A percentile compares a stretch with the other conserved stretches of the same genome.
Conservation (phyloP, 2,329 filamentous ascomycete species). For the Exophiala viscosa region DNA sequence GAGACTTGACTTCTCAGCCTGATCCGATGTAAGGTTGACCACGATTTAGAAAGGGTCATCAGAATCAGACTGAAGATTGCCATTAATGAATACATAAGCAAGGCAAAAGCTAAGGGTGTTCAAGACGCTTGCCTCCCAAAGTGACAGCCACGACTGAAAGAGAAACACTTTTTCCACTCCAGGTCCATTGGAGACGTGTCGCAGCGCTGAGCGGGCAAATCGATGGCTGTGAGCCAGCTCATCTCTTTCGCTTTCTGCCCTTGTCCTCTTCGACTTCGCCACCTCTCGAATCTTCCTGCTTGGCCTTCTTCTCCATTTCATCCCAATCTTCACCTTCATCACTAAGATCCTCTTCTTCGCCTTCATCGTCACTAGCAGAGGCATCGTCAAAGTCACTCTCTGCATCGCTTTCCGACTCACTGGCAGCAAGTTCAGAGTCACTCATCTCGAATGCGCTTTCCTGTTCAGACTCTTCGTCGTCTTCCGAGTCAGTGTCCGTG, state of each 20-base stretch:
- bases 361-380: slow-evolving; percentile 60
- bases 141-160: too few relatives aligned
- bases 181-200: background rate
- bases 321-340: slow-evolving; percentile 35
- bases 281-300: slow-evolving; percentile 32
- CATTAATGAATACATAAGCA: too few relatives aligned
- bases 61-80: too few relatives aligned
- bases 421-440: slow-evolving; percentile 70
- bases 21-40: too few relatives aligned
- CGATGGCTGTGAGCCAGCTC: background rate
- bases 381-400: slow-evolving; percentile 93
- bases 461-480: slow-evolving; percentile 70
- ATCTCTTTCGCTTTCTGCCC: slow-evolving; percentile 46
- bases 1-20: too few relatives aligned
- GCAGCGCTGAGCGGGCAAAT: background rate
- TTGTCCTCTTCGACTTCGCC: slow-evolving; percentile 43
- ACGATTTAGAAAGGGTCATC: too few relatives aligned
- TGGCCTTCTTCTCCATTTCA: slow-evolving; percentile 32
- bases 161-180: too few relatives aligned
- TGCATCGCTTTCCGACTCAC: slow-evolving; percentile 72
- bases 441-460: slow-evolving; percentile 90
- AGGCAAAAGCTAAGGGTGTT: too few relatives aligned
- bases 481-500: slow-evolving; percentile 82
- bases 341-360: slow-evolving; percentile 32
- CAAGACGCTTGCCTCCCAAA: too few relatives aligned